Evolutionary conservation across 306 rosid genomes (phyloP), one percentile per base, ranked within the genome.

Genomic region (Begonia masoniana): DNA sequence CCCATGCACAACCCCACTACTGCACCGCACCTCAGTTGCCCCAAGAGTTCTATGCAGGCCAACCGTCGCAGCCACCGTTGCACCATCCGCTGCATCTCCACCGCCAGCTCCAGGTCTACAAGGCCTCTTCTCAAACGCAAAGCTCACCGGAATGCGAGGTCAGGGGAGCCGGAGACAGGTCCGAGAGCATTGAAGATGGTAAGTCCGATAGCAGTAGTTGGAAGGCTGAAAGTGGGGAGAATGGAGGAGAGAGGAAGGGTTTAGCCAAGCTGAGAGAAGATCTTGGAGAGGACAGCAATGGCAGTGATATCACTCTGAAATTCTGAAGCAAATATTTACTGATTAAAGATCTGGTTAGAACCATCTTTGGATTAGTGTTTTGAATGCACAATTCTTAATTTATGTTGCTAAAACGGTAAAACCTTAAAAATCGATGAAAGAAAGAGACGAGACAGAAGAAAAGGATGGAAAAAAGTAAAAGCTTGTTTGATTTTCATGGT

Each of bases 171-270:
- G 83, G 83, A 0, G 88, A 74, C 57, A 66, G 79, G 58, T 81
- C 96, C 11, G 99, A 83, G 83, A 92, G 99, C 61, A 92, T 86
- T 0, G 99, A 86, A 68, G 92, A 86, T 5, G 96, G 95, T 12
- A 92, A 92, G 61, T 92, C 95, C 12, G 99, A 83, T n/a, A 86
- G 96, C 64, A 74, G 88, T 55, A 92, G 99, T 87, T 92, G 96
- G 96, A 92, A 82, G 59, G 96, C 73, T 0, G 99, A 87, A 66
- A 92, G 95, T 53, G 83, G 83, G 7, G 95, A 75, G 21, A 68
- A 59, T 7, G 39, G 76, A 10, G 82, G 74, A 17, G 85, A 77
- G 55, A 71, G 77, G n/a, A 83, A 78, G 56, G 82, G 82, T 23
- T 23, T 91, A 57, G 67, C 59, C 15, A 72, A 70, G 1, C 63